Conservation (phyloP, 108 stramenopile genomes). For the Cylindrotheca fusiformis region DNA sequence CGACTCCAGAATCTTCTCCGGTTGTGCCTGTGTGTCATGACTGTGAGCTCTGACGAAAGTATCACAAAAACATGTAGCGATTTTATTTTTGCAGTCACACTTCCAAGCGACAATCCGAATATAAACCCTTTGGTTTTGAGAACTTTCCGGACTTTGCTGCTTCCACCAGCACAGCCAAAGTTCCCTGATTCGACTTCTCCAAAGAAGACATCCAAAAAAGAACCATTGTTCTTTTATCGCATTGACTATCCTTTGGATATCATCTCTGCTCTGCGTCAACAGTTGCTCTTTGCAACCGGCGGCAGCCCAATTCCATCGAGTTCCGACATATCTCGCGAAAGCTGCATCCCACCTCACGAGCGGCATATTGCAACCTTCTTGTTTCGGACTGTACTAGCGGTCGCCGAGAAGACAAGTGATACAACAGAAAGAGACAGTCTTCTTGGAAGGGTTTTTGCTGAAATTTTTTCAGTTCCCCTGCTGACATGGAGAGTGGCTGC, state of each 20-base stretch:
- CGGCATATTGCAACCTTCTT: slow-evolving; percentile 40
- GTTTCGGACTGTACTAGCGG: slow-evolving; percentile 38
- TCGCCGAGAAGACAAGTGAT: not conserved
- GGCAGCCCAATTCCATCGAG: slow-evolving; percentile 51
- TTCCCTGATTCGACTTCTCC: not conserved
- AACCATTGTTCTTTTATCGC: not conserved
- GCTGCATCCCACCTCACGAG: slow-evolving; percentile 45
- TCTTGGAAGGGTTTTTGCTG: slow-evolving; percentile 41
- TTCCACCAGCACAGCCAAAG: not conserved
- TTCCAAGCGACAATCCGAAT: not conserved
- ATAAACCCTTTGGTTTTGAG: slow-evolving; percentile 1
- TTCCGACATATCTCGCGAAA: slow-evolving; percentile 45
- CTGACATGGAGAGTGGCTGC: slow-evolving; percentile 65
- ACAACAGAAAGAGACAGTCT: not conserved
- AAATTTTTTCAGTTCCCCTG: slow-evolving; percentile 71
- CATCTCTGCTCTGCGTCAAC: slow-evolving; percentile 33
- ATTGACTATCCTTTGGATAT: slow-evolving; percentile 13
- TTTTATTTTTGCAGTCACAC: slow-evolving; percentile 12
- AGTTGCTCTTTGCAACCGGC: slow-evolving; percentile 45
- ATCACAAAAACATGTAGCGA: slow-evolving; percentile 5
- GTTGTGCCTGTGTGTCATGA: slow-evolving; percentile 17
- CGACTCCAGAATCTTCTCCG: slow-evolving; percentile 31
- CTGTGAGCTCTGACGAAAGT: slow-evolving; percentile 12
- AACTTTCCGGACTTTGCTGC: not conserved
- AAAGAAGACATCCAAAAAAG: not conserved